phyloP scores from a whole-genome alignment of 495 filamentous ascomycete species.

The Choiromyces venosus region DNA sequence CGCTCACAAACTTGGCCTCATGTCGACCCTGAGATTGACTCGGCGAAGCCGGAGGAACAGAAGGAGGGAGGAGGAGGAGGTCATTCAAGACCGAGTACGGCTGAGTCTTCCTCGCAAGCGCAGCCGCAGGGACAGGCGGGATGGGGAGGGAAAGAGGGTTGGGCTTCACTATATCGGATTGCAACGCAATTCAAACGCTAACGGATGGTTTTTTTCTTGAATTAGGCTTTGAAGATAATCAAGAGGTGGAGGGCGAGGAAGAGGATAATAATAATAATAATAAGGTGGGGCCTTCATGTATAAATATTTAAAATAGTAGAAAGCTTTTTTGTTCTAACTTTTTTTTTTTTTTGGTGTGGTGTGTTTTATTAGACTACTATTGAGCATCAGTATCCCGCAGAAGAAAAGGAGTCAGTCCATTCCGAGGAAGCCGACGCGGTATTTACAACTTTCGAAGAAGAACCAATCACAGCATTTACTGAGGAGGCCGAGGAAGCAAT shows the following conservation, averaged over 20 bases:
- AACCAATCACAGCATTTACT: constrained; percentile 23
- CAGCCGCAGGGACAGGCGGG: not conserved
- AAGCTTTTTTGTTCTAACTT: not conserved
- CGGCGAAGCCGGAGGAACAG: not conserved
- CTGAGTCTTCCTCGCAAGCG: too few species aligned
- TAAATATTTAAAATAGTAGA: constrained; percentile 1
- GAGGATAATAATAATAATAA: too few species aligned
- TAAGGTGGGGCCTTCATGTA: constrained; percentile 11
- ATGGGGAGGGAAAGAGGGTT: constrained; percentile 31
- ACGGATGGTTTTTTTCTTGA: constrained; percentile 32
- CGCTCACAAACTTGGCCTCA: constrained; percentile 9
- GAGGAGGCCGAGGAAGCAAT: constrained; percentile 28
- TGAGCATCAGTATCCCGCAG: constrained; percentile 4
- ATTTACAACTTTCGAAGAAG: constrained; percentile 18
- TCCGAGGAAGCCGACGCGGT: constrained; percentile 37
- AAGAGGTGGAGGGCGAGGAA: constrained; percentile 10
- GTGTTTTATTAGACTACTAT: not conserved
- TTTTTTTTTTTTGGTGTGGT: too few species aligned
- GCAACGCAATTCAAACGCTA: constrained; percentile 37
- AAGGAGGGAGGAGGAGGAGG: not conserved
- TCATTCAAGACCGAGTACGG: not conserved
- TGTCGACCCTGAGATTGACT: not conserved
- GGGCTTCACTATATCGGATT: constrained; percentile 36
- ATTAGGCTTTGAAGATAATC: constrained; percentile 32
- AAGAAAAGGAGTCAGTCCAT: constrained; percentile 15